Percentiles rank a stretch among this genome's conserved stretches.
These are phyloP conservation scores for Penicillium sumatraense DNA, from an alignment of 2,329 filamentous ascomycete species.

Conservation along the genomic window DNA sequence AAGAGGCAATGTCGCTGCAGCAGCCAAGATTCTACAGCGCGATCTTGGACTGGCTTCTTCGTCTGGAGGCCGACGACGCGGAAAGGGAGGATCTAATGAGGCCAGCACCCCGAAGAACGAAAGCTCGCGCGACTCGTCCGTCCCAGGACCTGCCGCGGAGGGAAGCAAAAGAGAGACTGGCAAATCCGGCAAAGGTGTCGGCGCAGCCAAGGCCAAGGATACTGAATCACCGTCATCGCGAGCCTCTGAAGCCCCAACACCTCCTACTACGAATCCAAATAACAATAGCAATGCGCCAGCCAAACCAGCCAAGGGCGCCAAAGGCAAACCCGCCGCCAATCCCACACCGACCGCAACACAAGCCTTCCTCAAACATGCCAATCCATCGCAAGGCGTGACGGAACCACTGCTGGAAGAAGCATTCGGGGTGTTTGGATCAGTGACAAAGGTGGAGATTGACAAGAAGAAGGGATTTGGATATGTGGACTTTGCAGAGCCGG, in stretches of 20 bases:
- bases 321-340: constrained; percentile 32
- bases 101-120: constrained; percentile 29
- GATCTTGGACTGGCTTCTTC: constrained; percentile 60
- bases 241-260: constrained; percentile 17
- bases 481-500: constrained; percentile 79
- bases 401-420: constrained; percentile 77
- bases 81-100: constrained; percentile 35
- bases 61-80: constrained; percentile 47
- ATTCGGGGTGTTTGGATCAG: constrained; percentile 72
- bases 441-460: constrained; percentile 86
- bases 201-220: constrained; percentile 24
- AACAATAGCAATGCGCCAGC: constrained; percentile 18
- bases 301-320: constrained; percentile 32
- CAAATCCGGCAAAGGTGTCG: constrained; percentile 19
- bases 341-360: constrained; percentile 39
- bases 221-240: constrained; percentile 27
- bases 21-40: constrained; percentile 64
- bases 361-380: constrained; percentile 80
- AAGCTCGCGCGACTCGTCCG: constrained; percentile 18
- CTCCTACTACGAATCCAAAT: constrained; percentile 18
- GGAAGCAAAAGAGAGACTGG: constrained; percentile 20
- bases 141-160: constrained; percentile 10
- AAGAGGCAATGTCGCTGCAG: constrained; percentile 57
- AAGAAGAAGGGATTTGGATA: constrained; percentile 95
- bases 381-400: constrained; percentile 88